Percentiles rank a stretch among this genome's conserved stretches.
Evolutionary conservation across 768 basidiomycete species (phyloP).

Genomic region (Sutorius australiensis): DNA sequence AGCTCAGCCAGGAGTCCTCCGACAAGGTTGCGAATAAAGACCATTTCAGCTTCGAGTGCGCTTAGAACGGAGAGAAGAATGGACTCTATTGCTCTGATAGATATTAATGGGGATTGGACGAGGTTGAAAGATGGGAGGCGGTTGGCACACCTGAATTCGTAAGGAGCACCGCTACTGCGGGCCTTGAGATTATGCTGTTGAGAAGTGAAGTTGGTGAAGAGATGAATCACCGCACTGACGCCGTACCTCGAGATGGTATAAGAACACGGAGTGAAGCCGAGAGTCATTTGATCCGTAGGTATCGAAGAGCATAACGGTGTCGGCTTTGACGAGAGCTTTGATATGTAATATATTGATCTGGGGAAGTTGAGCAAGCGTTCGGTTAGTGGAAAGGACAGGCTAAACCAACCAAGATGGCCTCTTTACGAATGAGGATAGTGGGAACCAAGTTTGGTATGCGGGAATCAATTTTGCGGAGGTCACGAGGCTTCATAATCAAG

Average conservation of each 20-base stretch:
- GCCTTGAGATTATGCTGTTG: constrained; percentile 77
- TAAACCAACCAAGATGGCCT: constrained; percentile 77
- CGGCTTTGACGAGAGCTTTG: constrained; percentile 90
- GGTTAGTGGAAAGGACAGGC: not conserved
- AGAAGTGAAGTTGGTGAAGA: constrained; percentile 11
- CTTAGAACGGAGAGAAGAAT: constrained; percentile 87
- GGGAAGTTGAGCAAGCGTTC: constrained; percentile 10
- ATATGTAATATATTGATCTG: constrained; percentile 94
- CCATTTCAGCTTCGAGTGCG: constrained; percentile 95
- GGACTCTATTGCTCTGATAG: constrained; percentile 83
- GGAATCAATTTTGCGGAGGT: constrained; percentile 95
- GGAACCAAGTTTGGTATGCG: constrained; percentile 92
- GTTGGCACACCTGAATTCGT: constrained; percentile 73
- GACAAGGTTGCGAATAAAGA: constrained; percentile 86
- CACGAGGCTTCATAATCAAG: constrained; percentile 65
- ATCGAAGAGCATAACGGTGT: constrained; percentile 89
- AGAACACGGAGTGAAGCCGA: constrained; percentile 77
- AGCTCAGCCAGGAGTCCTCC: constrained; percentile 88
- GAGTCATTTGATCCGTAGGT: constrained; percentile 87
- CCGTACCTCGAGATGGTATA: constrained; percentile 80
- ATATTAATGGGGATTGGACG: constrained; percentile 13
- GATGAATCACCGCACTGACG: constrained; percentile 8
- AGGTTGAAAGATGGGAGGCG: constrained; percentile 14
- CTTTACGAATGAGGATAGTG: constrained; percentile 84
- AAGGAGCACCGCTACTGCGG: constrained; percentile 66